Conservation (phyloP, 225 moss, liverwort and hornwort species). For the Physcomitrium patens region DNA sequence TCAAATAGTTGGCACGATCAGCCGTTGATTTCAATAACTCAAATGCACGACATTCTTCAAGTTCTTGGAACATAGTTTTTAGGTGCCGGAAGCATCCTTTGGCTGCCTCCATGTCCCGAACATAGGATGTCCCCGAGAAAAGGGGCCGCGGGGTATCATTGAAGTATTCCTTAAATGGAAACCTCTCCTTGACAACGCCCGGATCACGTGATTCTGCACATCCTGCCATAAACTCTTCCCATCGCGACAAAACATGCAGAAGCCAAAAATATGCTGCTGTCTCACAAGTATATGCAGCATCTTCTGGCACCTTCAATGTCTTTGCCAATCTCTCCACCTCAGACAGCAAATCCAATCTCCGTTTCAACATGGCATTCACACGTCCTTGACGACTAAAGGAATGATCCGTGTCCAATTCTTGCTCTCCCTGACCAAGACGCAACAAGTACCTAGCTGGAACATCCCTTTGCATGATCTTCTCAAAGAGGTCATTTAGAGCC, state of each 20-base stretch:
- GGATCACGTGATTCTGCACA: constrained; percentile 74
- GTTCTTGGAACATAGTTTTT: constrained; percentile 99
- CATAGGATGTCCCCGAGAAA: constrained; percentile 78
- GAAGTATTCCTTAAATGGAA: constrained; percentile 94
- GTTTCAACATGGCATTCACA: constrained; percentile 96
- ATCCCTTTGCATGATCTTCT: constrained; percentile 99
- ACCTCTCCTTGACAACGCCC: constrained; percentile 78
- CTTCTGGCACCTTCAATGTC: constrained; percentile 90
- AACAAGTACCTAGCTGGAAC: constrained; percentile 94
- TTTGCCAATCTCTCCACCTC: constrained; percentile 92
- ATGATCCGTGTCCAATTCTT: constrained; percentile 88
- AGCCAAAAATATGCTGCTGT: constrained; percentile 99
- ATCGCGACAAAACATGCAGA: constrained; percentile 91
- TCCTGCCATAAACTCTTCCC: constrained; percentile 95
- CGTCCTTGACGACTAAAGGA: constrained; percentile 97
- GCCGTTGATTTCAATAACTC: constrained; percentile 96
- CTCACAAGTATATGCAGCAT: constrained; percentile 97
- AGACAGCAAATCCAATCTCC: constrained; percentile 85
- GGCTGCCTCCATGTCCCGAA: constrained; percentile 84
- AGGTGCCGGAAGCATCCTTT: constrained; percentile 96
- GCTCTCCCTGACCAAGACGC: constrained; percentile 98
- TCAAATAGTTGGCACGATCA: constrained; percentile 97
- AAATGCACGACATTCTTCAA: constrained; percentile 98
- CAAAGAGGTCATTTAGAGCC: constrained; percentile 97
- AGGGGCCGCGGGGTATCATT: constrained; percentile 76